These are phyloP conservation scores for Claviceps cyperi DNA, from an alignment of 2,329 filamentous ascomycete genomes.

Conservation along the genomic window DNA sequence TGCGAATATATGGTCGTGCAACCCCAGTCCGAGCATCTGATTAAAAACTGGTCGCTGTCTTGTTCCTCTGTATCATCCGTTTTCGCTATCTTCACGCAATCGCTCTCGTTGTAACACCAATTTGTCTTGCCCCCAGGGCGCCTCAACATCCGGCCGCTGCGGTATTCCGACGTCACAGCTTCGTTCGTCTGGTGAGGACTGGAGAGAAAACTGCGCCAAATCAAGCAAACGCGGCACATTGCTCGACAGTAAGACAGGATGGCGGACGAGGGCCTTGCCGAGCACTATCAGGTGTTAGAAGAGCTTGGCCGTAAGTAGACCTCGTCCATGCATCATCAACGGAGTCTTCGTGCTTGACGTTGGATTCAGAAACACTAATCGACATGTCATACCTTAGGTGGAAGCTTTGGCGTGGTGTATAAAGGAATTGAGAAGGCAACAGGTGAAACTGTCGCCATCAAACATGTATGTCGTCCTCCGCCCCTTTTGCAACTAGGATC, in stretches of 20 bases:
- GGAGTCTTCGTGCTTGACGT: background rate
- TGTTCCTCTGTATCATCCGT: background rate
- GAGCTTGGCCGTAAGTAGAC: conserved; percentile 73
- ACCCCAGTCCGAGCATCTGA: conserved; percentile 1
- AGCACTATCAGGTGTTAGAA: conserved; percentile 87
- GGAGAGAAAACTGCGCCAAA: background rate
- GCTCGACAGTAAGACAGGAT: conserved; percentile 23
- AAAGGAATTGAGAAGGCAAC: conserved; percentile 87
- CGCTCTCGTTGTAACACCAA: background rate
- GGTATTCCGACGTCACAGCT: background rate
- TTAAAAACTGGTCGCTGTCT: background rate
- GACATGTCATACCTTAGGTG: conserved; percentile 38
- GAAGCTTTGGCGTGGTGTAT: conserved; percentile 93
- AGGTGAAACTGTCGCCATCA: conserved; percentile 89
- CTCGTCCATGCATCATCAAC: background rate
- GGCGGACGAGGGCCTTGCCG: conserved; percentile 55
- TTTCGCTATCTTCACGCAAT: background rate
- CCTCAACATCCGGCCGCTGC: background rate
- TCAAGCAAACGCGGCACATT: conserved; percentile 5
- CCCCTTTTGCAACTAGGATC: background rate
- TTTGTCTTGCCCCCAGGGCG: background rate
- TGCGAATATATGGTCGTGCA: conserved; percentile 2
- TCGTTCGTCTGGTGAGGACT: background rate
- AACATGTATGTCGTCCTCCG: conserved; percentile 53
- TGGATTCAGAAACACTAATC: background rate